These are phyloP conservation scores for Xylaria castorea DNA, from an alignment of 495 filamentous ascomycete genomes.

Conservation along the genomic window DNA sequence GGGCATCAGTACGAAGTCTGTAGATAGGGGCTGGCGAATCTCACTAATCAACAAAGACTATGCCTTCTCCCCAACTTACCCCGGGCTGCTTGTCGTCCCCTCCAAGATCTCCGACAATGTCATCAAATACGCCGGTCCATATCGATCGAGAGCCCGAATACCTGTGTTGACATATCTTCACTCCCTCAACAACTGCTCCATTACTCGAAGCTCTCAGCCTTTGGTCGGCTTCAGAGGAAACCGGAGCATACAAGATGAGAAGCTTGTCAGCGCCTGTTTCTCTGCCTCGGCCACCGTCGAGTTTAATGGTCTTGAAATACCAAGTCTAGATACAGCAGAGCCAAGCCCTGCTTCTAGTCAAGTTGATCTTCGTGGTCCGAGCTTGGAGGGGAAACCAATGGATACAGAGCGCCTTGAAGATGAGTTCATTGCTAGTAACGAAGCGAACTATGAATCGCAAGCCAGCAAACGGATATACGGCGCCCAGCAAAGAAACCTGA, in stretches of 20 bases:
- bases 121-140: conserved; percentile 89
- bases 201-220: conserved; percentile 93
- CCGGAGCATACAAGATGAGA: conserved; percentile 94
- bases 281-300: conserved; percentile 66
- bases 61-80: conserved; percentile 93
- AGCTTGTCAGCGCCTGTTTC: conserved; percentile 90
- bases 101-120: conserved; percentile 92
- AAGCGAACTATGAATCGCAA: conserved; percentile 53
- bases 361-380: conserved; percentile 53
- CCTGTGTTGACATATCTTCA: conserved; percentile 92
- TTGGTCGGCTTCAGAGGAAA: conserved; percentile 86
- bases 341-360: conserved; percentile 67
- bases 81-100: conserved; percentile 81
- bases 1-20: conserved; percentile 76
- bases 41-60: conserved; percentile 90
- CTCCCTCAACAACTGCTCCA: conserved; percentile 95
- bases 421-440: conserved; percentile 64
- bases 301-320: conserved; percentile 42
- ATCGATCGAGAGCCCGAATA: conserved; percentile 86
- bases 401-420: conserved; percentile 75
- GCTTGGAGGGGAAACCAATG: conserved; percentile 28
- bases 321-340: conserved; percentile 42
- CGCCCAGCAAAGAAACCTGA: conserved; percentile 91
- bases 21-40: conserved; percentile 85
- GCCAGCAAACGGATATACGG: conserved; percentile 75